Percentiles rank a stretch among this genome's conserved stretches.
These are phyloP conservation scores for Eimeria necatrix DNA, from an alignment of 169 alveolate species.

Conservation along the genomic window DNA sequence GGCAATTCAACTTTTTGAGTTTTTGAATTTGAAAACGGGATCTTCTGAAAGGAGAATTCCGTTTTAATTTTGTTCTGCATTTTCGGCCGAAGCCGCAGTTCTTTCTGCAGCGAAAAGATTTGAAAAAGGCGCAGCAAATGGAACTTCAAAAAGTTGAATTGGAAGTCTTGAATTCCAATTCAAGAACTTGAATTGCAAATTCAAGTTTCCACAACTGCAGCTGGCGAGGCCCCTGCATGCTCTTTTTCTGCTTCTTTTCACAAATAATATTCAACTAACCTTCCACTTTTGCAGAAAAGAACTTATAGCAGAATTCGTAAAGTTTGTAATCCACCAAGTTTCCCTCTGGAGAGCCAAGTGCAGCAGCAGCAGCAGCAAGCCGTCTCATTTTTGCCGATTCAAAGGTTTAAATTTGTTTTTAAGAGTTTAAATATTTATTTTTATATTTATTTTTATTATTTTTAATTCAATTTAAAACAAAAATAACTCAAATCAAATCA, in stretches of 20 bases:
- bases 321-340: conserved; percentile 20
- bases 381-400: background rate
- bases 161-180: background rate
- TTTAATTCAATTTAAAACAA: too few relatives aligned
- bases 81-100: background rate
- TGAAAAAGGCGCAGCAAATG: background rate
- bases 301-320: conserved; percentile 58
- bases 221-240: too few relatives aligned
- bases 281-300: conserved; percentile 14
- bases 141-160: background rate
- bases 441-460: too few relatives aligned
- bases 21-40: too few relatives aligned
- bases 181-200: too few relatives aligned
- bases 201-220: too few relatives aligned
- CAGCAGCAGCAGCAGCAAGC: background rate
- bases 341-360: background rate
- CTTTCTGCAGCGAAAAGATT: background rate
- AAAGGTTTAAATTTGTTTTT: background rate
- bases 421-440: too few relatives aligned
- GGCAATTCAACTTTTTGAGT: too few relatives aligned
- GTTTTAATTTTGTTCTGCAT: background rate
- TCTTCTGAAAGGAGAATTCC: background rate
- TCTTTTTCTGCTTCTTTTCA: too few relatives aligned
- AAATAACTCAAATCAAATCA: too few relatives aligned
- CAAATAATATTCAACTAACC: background rate